These are phyloP conservation scores for Daldinia sp. DNA, from an alignment of 2,329 filamentous ascomycete species.

Conservation along the genomic window DNA sequence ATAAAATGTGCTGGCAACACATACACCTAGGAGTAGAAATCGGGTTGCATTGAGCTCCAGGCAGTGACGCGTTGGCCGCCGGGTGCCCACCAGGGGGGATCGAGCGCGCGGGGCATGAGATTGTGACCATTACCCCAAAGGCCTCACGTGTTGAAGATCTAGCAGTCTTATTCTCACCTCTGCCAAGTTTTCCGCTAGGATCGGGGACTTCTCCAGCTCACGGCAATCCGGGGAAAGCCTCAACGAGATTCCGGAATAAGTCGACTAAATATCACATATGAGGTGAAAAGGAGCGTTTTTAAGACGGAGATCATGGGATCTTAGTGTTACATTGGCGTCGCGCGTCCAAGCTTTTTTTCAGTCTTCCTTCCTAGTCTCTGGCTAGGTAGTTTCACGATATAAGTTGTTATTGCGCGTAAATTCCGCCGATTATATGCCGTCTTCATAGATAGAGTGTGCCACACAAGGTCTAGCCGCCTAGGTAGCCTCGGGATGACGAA, in stretches of 20 bases:
- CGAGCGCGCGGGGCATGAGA: constrained; percentile 21
- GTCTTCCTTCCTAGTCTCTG: constrained; percentile 2
- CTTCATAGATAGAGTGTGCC: constrained; percentile 13
- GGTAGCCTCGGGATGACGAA: constrained; percentile 33
- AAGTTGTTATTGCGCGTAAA: constrained; percentile 14
- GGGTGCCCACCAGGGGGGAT: not conserved
- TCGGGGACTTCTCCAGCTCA: constrained; percentile 16
- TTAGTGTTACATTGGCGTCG: constrained; percentile 34
- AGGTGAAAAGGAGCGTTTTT: constrained; percentile 29
- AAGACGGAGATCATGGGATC: constrained; percentile 40
- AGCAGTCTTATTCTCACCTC: constrained; percentile 34
- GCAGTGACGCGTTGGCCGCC: constrained; percentile 21
- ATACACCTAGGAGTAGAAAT: constrained; percentile 11
- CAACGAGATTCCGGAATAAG: constrained; percentile 40
- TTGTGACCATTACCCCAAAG: constrained; percentile 26
- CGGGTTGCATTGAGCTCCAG: constrained; percentile 20
- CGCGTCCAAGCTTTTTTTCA: constrained; percentile 26
- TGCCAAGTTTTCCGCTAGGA: constrained; percentile 12
- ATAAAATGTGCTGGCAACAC: constrained; percentile 17
- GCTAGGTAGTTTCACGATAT: constrained; percentile 14
- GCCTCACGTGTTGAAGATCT: constrained; percentile 26
- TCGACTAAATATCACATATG: constrained; percentile 34
- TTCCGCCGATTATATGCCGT: constrained; percentile 32
- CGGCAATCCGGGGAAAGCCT: constrained; percentile 31
- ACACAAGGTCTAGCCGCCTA: constrained; percentile 17